phyloP scores from a whole-genome alignment of 2,329 filamentous ascomycete species.

The Dactylellina cionopaga region DNA sequence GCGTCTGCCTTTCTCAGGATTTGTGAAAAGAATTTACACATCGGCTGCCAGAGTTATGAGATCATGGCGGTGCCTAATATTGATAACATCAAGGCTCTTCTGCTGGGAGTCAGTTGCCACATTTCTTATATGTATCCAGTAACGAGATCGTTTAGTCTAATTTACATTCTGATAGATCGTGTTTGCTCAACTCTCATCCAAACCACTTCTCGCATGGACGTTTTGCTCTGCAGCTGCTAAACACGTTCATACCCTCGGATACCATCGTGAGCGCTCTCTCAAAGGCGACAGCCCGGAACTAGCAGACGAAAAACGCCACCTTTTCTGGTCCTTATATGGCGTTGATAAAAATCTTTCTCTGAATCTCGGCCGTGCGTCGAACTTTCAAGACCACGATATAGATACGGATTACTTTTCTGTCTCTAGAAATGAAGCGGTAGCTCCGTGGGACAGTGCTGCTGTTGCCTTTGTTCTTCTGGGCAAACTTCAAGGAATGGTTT shows the following conservation, averaged over 20 bases:
- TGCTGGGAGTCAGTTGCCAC: slow-evolving; percentile 25
- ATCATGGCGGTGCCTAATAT: slow-evolving; percentile 31
- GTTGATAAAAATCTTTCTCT: slow-evolving; percentile 46
- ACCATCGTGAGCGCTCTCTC: slow-evolving; percentile 44
- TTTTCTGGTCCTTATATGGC: slow-evolving; percentile 48
- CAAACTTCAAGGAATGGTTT: slow-evolving; percentile 40
- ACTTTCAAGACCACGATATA: slow-evolving; percentile 48
- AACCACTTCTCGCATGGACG: slow-evolving; percentile 43
- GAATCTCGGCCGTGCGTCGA: slow-evolving; percentile 41
- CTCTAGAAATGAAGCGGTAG: slow-evolving; percentile 23
- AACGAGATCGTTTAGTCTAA: background rate
- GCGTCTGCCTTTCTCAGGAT: slow-evolving; percentile 9
- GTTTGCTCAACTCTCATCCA: slow-evolving; percentile 37
- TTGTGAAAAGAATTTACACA: slow-evolving; percentile 47
- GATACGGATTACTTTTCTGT: slow-evolving; percentile 40
- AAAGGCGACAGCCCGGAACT: slow-evolving; percentile 30
- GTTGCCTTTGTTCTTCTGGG: slow-evolving; percentile 34
- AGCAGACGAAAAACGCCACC: slow-evolving; percentile 44
- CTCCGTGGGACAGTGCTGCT: slow-evolving; percentile 37
- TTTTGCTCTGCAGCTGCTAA: slow-evolving; percentile 40
- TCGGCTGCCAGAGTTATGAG: slow-evolving; percentile 50
- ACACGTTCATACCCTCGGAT: slow-evolving; percentile 41
- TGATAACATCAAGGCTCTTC: slow-evolving; percentile 37
- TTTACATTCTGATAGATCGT: slow-evolving; percentile 14
- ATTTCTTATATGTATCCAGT: background rate